Base-by-base conservation (phyloP, 2,329 filamentous ascomycete species). In the Clonostachys byssicola region DNA sequence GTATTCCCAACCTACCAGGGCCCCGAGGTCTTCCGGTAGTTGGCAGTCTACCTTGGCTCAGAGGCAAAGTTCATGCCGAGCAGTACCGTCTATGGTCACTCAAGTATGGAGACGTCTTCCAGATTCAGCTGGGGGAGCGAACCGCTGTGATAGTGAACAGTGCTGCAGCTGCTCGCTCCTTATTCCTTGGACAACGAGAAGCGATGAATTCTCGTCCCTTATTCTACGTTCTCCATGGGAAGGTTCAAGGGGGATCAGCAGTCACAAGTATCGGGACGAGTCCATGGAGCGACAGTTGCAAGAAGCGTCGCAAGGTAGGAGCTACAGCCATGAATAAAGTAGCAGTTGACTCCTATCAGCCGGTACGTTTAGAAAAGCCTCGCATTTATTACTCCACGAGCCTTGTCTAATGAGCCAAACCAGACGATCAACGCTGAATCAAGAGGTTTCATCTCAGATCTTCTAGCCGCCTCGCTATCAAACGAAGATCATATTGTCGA, bases 211-310 rank as follows among this genome's bases (percentile, higher is more conserved):
- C 81, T 8, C 73, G 83, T 2, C 83, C 83, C 0, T 82, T 73
- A n/a, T 73, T 86, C 45, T 82, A 86, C 81, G 45, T 85, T 73
- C 36, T 81, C 67, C 54, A 83, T 73, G 39, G 80, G 79, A 59
- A 82, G 76, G 18, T 85, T n/a, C 76, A 60, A 56, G 23, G 55
- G 52, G 2, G 52, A 1, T 39, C 36, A 18, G 14, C 59, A 3
- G 60, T 62, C 9, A 62, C 58, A 1, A 62, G 58, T 12, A 85
- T 86, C 46, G 83, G 83, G 3, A 86, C 83, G 2, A 85, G 80
- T 0, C 83, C 83, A 0, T 86, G 83, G 81, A 81, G 85, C 53
- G 83, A 85, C 45, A 83, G 78, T 14, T 85, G 80, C 64, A 86
- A 86, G 60, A 72, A 74, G 12, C 36, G 36, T 39, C 36, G 36